These are phyloP conservation scores for Azolla pinnata DNA, from an alignment of 75 land plant species.

Conservation along the genomic window DNA sequence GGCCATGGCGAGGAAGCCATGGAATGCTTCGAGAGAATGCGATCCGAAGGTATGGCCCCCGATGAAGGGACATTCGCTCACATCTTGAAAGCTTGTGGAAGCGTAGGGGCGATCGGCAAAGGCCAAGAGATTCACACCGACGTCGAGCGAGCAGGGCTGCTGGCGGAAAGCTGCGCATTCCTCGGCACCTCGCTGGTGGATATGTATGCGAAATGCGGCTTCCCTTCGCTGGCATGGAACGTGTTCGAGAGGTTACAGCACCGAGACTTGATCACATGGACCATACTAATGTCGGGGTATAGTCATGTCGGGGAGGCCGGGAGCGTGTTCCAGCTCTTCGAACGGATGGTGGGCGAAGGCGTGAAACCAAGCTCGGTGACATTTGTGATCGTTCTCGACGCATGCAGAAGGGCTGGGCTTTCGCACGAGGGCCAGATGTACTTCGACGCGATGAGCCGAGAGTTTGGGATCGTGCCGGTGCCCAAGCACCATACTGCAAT, in stretches of 20 bases:
- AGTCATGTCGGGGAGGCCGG: too few species aligned
- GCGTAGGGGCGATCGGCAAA: constrained; percentile 14
- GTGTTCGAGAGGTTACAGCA: background rate
- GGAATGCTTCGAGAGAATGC: constrained; percentile 6
- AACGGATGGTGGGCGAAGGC: too few species aligned
- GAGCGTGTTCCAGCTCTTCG: too few species aligned
- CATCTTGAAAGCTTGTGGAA: constrained; percentile 21
- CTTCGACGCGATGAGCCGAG: too few species aligned
- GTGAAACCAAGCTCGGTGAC: too few species aligned
- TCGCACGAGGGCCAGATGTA: too few species aligned
- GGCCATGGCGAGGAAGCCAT: constrained; percentile 10
- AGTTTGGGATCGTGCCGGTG: too few species aligned
- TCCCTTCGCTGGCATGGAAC: background rate
- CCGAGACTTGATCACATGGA: background rate
- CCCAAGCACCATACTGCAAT: too few species aligned
- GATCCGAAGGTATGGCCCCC: constrained; percentile 12
- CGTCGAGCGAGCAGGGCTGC: background rate
- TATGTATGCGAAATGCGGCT: constrained; percentile 6
- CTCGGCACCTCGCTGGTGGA: constrained; percentile 3
- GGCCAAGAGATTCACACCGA: constrained; percentile 8
- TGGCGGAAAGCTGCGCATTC: background rate
- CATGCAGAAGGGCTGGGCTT: too few species aligned
- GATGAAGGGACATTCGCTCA: constrained; percentile 24
- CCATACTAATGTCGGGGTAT: background rate
- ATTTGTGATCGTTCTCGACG: too few species aligned